Percentiles rank a stretch among this genome's conserved stretches.
phyloP scores from a whole-genome alignment of 2,329 filamentous ascomycete species.

The Apiospora kogelbergensis region DNA sequence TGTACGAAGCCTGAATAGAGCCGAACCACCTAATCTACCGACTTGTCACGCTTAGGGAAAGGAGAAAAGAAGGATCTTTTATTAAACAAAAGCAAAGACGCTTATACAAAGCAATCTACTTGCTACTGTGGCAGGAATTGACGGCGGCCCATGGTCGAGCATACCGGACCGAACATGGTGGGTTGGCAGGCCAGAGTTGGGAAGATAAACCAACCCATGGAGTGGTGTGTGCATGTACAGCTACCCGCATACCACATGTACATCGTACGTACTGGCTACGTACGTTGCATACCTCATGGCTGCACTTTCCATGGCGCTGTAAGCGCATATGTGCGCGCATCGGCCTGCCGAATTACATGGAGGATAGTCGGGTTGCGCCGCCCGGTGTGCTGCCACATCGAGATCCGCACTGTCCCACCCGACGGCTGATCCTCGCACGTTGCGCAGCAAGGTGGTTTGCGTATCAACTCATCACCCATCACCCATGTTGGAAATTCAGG shows the following conservation, averaged over 20 bases:
- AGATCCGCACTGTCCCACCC: neutral
- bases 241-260: neutral
- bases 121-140: too few relatives aligned
- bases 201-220: neutral
- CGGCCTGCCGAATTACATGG: constrained; percentile 2
- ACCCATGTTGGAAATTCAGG: neutral
- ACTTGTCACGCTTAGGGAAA: neutral
- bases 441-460: neutral
- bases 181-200: neutral
- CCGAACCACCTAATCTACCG: neutral
- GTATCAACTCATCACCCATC: too few relatives aligned
- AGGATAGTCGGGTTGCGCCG: neutral
- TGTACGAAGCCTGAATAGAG: neutral
- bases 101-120: neutral
- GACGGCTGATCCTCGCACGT: constrained; percentile 1
- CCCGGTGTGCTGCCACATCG: neutral
- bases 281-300: too few relatives aligned
- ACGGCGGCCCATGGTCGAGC: neutral
- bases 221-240: neutral
- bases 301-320: neutral
- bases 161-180: constrained; percentile 2
- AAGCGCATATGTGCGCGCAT: neutral
- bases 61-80: too few relatives aligned
- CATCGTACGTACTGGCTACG: neutral
- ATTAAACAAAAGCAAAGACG: neutral